Conservation (phyloP, 345 rosid genomes). For the Geranium brycei region DNA sequence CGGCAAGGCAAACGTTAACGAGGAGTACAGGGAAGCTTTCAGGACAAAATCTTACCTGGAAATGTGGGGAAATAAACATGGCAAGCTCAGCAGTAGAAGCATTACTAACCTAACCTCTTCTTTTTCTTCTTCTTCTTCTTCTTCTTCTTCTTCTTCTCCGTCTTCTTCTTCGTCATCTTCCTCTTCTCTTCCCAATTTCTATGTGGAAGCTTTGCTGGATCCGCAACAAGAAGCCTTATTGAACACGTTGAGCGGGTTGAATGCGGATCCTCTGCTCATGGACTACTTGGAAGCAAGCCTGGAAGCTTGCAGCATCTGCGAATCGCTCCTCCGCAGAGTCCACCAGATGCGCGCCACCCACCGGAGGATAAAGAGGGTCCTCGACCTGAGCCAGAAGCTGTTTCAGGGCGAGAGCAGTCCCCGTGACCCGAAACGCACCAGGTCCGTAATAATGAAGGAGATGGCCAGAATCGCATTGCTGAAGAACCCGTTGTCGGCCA, state of each 20-base stretch:
- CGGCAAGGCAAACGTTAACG: constrained; percentile 10
- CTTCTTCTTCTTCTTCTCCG: constrained; percentile 38
- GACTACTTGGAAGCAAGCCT: constrained; percentile 51
- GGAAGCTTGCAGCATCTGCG: constrained; percentile 45
- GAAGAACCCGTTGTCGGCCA: background rate
- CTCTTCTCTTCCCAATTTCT: constrained; percentile 64
- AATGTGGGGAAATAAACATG: constrained; percentile 53
- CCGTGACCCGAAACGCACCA: constrained; percentile 19
- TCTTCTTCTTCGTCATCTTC: constrained; percentile 37
- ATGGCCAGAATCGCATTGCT: background rate
- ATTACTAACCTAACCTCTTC: constrained; percentile 12
- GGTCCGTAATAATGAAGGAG: constrained; percentile 10
- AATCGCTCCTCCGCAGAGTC: constrained; percentile 34
- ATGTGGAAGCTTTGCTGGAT: constrained; percentile 55
- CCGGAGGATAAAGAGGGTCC: constrained; percentile 16
- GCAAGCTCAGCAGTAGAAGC: constrained; percentile 12
- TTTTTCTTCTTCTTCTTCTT: constrained; percentile 13
- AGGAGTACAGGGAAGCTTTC: constrained; percentile 77
- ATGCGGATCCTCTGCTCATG: constrained; percentile 22
- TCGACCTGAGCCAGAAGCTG: constrained; percentile 11
- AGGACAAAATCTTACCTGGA: constrained; percentile 69
- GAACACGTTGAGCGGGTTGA: constrained; percentile 24
- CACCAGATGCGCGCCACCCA: constrained; percentile 32
- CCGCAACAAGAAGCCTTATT: constrained; percentile 38
- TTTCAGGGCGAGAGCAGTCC: background rate